phyloP scores from a whole-genome alignment of 1,284 basidiomycete species.

The Leccinum holopus region DNA sequence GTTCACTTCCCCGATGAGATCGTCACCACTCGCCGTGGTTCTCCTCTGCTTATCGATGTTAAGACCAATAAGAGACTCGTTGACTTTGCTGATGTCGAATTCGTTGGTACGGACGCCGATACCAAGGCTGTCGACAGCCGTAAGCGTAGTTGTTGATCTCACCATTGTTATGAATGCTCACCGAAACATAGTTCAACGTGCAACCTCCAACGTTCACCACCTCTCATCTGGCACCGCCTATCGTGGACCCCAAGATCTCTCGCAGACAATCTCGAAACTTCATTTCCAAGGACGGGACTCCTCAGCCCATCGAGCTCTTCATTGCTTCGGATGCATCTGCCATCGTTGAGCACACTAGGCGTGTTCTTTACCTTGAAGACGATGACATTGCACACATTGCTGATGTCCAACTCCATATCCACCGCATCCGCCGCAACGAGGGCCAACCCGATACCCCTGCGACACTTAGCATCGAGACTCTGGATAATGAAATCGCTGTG shows the following conservation, averaged over 20 bases:
- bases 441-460: too few species aligned
- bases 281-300: constrained; percentile 97
- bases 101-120: constrained; percentile 73
- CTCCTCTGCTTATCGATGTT: constrained; percentile 95
- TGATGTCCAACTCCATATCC: too few species aligned
- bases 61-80: constrained; percentile 99
- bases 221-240: constrained; percentile 76
- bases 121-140: constrained; percentile 54
- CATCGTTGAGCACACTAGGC: constrained; percentile 94
- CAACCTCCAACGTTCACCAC: constrained; percentile 43
- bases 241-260: constrained; percentile 77
- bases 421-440: too few species aligned
- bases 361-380: too few species aligned
- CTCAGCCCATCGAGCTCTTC: constrained; percentile 99
- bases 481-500: too few species aligned
- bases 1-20: constrained; percentile 95
- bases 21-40: constrained; percentile 95
- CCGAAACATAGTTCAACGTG: constrained; percentile 44
- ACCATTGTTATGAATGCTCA: constrained; percentile 14
- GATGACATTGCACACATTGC: too few species aligned
- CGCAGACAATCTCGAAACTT: constrained; percentile 97
- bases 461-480: too few species aligned
- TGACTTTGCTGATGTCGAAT: constrained; percentile 99
- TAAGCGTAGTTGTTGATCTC: constrained; percentile 39
- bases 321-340: constrained; percentile 97